phyloP scores from a whole-genome alignment of 202 grass and related monocot species.

The Saccharum hybrid region DNA sequence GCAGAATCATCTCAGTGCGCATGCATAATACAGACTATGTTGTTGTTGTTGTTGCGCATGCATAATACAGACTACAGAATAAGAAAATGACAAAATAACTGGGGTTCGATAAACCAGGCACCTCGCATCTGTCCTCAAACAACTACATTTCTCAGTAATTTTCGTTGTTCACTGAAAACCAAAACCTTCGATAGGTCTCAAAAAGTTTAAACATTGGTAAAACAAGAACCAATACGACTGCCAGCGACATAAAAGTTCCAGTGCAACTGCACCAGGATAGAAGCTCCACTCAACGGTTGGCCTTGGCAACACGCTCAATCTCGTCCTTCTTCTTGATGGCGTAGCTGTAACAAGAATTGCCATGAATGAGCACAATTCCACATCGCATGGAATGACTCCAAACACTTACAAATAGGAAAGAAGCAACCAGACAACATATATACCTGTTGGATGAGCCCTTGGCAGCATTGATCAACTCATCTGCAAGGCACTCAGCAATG shows the following conservation, averaged over 20 bases:
- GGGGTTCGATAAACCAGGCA: neutral
- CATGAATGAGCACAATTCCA: neutral
- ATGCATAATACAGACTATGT: neutral
- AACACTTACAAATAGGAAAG: neutral
- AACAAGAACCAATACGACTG: slow-evolving; percentile 9
- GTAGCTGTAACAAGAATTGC: slow-evolving; percentile 42
- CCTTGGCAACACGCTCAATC: slow-evolving; percentile 87
- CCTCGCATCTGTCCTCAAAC: neutral
- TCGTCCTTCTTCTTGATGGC: slow-evolving; percentile 89
- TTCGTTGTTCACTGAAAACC: slow-evolving; percentile 26
- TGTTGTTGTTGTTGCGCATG: no score
- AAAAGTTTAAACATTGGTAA: slow-evolving; percentile 14
- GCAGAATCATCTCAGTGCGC: neutral
- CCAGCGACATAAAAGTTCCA: neutral
- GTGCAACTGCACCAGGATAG: neutral
- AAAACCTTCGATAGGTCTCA: slow-evolving; percentile 2
- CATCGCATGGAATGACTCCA: neutral
- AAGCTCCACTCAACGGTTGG: slow-evolving; percentile 62
- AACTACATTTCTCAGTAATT: neutral
- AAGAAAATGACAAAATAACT: neutral
- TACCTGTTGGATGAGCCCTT: slow-evolving; percentile 88
- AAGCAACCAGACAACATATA: neutral
- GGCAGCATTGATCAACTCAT: slow-evolving; percentile 81
- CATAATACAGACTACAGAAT: neutral
- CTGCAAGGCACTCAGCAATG: slow-evolving; percentile 79